Conservation (phyloP, 768 basidiomycete genomes). For the Coprinopsis cinerea region DNA sequence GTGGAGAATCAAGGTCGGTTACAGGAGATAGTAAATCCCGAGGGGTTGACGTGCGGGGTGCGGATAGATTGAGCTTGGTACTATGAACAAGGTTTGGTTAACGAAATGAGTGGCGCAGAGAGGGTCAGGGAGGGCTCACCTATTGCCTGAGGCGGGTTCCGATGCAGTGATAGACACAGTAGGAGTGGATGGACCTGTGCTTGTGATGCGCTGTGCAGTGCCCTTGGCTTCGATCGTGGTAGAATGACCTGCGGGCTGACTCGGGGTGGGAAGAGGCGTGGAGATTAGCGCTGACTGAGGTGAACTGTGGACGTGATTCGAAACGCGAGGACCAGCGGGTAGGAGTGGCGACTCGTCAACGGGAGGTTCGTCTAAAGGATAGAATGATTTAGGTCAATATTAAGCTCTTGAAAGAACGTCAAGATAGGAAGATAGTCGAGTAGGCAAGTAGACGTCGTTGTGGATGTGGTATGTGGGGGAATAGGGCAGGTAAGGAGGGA, state of each 20-base stretch:
- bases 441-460: not conserved
- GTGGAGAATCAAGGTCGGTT: constrained; percentile 12
- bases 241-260: not conserved
- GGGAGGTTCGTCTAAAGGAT: constrained; percentile 8
- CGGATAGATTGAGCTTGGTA: not conserved
- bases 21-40: constrained; percentile 9
- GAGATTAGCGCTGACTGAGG: not conserved
- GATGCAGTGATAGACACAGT: not conserved
- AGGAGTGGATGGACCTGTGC: constrained; percentile 8
- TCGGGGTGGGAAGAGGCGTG: not conserved
- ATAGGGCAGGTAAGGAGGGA: not conserved
- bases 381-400: not conserved
- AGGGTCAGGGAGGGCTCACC: not conserved
- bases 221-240: constrained; percentile 1
- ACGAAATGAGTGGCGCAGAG: not conserved
- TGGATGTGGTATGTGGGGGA: not conserved
- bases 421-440: not conserved
- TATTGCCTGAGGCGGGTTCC: not conserved
- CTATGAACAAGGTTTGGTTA: not conserved
- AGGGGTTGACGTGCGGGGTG: constrained; percentile 4
- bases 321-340: constrained; percentile 1
- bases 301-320: not conserved
- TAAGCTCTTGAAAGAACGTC: not conserved
- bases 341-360: constrained; percentile 6
- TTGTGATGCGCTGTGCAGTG: constrained; percentile 1